Conservation (phyloP, 768 basidiomycete genomes). For the Calvatia gigantea region DNA sequence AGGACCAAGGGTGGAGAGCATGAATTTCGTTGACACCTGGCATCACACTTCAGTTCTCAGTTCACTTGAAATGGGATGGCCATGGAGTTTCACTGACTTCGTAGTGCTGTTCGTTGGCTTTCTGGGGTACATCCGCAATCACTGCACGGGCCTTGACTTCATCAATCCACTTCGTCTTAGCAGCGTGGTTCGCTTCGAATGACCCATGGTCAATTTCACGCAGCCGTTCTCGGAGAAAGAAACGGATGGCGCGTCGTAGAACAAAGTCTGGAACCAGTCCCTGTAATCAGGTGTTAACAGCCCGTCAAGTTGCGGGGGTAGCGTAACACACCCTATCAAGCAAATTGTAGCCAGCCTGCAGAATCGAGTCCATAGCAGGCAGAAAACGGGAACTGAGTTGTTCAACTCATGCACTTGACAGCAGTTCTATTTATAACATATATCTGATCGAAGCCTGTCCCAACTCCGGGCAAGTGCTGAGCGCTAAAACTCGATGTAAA, state of each 20-base stretch:
- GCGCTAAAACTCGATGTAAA: background rate
- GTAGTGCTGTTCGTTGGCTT: conserved; percentile 77
- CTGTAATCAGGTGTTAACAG: conserved; percentile 22
- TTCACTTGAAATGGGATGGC: too few species aligned
- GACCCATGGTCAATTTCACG: conserved; percentile 59
- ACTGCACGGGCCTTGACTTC: conserved; percentile 42
- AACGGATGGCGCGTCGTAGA: conserved; percentile 28
- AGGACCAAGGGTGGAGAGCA: conserved; percentile 61
- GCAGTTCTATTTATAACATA: too few species aligned
- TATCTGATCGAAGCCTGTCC: too few species aligned
- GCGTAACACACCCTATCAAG: conserved; percentile 23
- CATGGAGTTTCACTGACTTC: conserved; percentile 59
- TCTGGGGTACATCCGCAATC: conserved; percentile 61
- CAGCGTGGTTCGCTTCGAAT: conserved; percentile 56
- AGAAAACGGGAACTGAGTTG: background rate
- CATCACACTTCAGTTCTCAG: too few species aligned
- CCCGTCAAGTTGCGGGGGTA: background rate
- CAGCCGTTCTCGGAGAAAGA: conserved; percentile 48
- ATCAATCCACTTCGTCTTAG: conserved; percentile 67
- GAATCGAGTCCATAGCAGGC: conserved; percentile 19
- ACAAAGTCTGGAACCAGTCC: conserved; percentile 63
- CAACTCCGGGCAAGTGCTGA: background rate
- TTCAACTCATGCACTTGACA: too few species aligned
- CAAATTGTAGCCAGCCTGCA: conserved; percentile 34
- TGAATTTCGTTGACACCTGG: conserved; percentile 59